phyloP scores from a whole-genome alignment of 768 basidiomycete species.

The Tylopilus rubrobrunneus region DNA sequence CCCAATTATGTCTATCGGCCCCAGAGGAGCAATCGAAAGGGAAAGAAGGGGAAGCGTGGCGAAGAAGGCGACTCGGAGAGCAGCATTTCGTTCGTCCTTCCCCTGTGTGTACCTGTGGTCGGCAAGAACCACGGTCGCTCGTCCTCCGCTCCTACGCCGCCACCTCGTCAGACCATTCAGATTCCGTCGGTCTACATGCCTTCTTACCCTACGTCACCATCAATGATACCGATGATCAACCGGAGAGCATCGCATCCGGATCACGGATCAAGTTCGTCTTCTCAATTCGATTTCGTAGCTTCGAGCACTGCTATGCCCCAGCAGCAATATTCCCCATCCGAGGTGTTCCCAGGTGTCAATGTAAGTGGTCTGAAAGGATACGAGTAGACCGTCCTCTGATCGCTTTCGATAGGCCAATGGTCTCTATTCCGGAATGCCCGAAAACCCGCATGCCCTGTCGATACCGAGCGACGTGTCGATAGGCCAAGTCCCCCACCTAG shows the following conservation, averaged over 20 bases:
- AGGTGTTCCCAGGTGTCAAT: constrained; percentile 33
- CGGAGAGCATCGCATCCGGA: constrained; percentile 53
- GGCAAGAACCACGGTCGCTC: constrained; percentile 45
- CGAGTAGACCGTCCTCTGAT: constrained; percentile 5
- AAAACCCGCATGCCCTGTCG: constrained; percentile 41
- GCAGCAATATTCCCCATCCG: constrained; percentile 33
- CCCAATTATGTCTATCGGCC: constrained; percentile 80
- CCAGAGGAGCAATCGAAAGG: constrained; percentile 52
- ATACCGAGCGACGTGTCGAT: constrained; percentile 36
- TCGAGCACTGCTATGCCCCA: constrained; percentile 39
- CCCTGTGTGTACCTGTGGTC: constrained; percentile 36
- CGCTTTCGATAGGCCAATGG: constrained; percentile 40
- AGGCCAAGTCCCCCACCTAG: constrained; percentile 40
- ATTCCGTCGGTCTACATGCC: constrained; percentile 63
- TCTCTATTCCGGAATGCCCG: constrained; percentile 49
- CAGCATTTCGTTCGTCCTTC: constrained; percentile 47
- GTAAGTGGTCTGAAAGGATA: constrained; percentile 31
- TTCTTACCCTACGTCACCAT: constrained; percentile 63
- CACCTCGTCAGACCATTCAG: constrained; percentile 64
- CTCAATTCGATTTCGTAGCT: constrained; percentile 56
- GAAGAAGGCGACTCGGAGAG: constrained; percentile 48
- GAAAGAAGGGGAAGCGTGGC: constrained; percentile 38
- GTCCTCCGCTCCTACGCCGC: constrained; percentile 60
- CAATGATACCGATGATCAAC: constrained; percentile 51
- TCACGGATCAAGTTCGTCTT: constrained; percentile 39